Evolutionary conservation across 2,329 filamentous ascomycete species (phyloP).

Genomic region (Aureobasidium sp.): DNA sequence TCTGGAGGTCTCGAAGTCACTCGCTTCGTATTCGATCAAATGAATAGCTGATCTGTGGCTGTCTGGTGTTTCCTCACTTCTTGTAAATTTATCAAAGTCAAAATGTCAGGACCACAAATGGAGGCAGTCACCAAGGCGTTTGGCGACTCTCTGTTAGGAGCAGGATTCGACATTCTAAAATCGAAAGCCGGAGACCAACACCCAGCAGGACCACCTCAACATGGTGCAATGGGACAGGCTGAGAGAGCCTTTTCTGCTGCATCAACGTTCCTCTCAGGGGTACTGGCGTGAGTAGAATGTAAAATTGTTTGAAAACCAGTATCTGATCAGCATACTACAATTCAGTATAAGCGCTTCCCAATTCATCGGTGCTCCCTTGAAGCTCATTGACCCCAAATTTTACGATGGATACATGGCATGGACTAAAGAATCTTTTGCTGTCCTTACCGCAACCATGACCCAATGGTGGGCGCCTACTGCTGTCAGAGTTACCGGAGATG

Average conservation of each 20-base stretch:
- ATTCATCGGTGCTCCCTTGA: constrained; percentile 66
- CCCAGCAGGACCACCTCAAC: constrained; percentile 35
- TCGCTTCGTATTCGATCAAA: background rate
- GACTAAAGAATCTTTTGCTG: constrained; percentile 76
- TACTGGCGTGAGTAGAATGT: constrained; percentile 32
- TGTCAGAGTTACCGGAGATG: constrained; percentile 74
- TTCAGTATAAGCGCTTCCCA: constrained; percentile 55
- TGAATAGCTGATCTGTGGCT: constrained; percentile 8
- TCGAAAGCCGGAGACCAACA: constrained; percentile 25
- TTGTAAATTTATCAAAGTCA: background rate
- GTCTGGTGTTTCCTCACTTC: background rate
- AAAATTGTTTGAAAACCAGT: background rate
- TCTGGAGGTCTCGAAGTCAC: background rate
- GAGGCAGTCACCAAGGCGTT: background rate
- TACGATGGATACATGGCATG: constrained; percentile 83
- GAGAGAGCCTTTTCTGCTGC: constrained; percentile 42
- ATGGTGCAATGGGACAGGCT: constrained; percentile 40
- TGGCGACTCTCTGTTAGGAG: constrained; percentile 18
- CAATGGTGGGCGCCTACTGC: constrained; percentile 76
- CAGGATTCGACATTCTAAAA: constrained; percentile 26
- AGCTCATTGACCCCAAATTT: constrained; percentile 64
- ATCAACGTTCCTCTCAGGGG: constrained; percentile 42
- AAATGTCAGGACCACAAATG: constrained; percentile 4
- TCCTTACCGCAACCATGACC: constrained; percentile 71
- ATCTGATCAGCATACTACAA: background rate